Percentiles rank a stretch among this genome's conserved stretches.
phyloP scores from a whole-genome alignment of 2,329 filamentous ascomycete genomes.

The Penicillium sp. region DNA sequence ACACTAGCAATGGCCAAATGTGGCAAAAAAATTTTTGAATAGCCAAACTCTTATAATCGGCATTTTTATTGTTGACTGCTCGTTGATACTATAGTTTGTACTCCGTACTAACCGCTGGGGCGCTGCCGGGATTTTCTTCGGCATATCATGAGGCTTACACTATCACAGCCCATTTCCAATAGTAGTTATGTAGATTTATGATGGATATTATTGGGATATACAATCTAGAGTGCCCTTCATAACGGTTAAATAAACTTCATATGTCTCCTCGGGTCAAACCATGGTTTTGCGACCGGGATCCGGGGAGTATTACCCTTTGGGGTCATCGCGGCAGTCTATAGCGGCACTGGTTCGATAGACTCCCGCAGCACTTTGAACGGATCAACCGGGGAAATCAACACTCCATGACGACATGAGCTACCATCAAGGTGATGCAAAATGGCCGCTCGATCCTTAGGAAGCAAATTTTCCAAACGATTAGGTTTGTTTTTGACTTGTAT shows the following conservation, averaged over 20 bases:
- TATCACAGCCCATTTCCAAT: no score
- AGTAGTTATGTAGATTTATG: no score
- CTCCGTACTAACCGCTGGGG: neutral
- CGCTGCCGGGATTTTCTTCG: neutral
- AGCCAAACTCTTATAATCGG: neutral
- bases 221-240: neutral
- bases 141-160: no score
- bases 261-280: neutral
- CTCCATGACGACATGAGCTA: slow-evolving; percentile 15
- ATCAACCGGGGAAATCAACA: slow-evolving; percentile 10
- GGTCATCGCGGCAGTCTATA: neutral
- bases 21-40: neutral
- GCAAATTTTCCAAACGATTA: neutral
- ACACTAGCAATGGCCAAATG: neutral
- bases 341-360: neutral
- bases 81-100: no score
- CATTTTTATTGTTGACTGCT: neutral
- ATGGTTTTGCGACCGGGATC: neutral
- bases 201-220: neutral
- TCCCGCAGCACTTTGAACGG: neutral
- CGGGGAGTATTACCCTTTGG: neutral
- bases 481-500: neutral
- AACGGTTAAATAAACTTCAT: neutral
- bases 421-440: slow-evolving; percentile 1
- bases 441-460: neutral